Evolutionary conservation across 305 asterid genomes (phyloP), one percentile per base, ranked within the genome.

Genomic region (Fraxinus sp.): DNA sequence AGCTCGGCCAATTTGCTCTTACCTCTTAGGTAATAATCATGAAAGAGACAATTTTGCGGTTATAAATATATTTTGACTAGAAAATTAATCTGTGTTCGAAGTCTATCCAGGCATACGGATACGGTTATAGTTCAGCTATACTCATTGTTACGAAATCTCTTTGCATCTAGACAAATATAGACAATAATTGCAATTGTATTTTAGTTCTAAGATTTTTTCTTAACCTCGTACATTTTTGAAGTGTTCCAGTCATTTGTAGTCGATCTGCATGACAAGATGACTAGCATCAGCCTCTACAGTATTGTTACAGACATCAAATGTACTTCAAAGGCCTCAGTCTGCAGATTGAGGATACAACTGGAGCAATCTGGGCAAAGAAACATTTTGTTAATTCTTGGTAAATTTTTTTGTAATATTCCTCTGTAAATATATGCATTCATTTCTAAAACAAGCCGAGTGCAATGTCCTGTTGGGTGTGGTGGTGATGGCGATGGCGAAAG

Each of bases 261-360:
- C 85, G 98, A 93, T 89, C 84, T 96, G 82, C 95, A 83, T 79
- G 97, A 92, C 92, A 96, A 95, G 94, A 96, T 93, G 99, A 90
- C 92, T 78, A 90, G 98, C 86, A 87, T 93, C 85, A 92, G 98
- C 89, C 94, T 96, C 87, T 92, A 92, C 80, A 98, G 96, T 70
- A 81, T 77, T 74, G 92, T 95, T 86, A 87, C 87, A 52, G 91
- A 91, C 86, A 89, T 94, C 81, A 79, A 26, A 86, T 86, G 85
- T 87, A 84, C 88, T 73, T 83, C 91, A 83, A 81, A 80, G 43
- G 86, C 87, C 77, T 83, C 77, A 91, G 93, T 79, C 72, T 96
- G 86, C 91, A 81, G 84, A 89, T 96, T 83, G 93, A 89, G 84
- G 99, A 96, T 88, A 80, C 87, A 79, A 91, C 96, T 32, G 99